Evolutionary conservation across 2,329 filamentous ascomycete species (phyloP), one percentile per base, ranked within the genome.

Genomic region (Aspergillus alliaceus): DNA sequence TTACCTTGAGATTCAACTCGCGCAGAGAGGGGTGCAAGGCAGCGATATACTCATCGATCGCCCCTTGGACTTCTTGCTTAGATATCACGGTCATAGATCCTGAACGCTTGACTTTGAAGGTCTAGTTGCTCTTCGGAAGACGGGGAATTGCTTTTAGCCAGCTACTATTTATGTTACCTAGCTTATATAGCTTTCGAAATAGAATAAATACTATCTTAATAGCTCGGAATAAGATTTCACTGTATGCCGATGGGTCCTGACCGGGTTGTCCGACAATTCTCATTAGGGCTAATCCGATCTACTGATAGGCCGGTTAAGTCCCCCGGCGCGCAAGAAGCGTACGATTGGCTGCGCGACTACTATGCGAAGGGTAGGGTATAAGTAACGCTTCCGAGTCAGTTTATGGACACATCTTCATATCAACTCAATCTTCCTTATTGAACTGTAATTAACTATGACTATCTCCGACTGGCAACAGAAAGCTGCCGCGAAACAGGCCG

Each of bases 401-500:
- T n/a, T 3, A 11, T 37, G 15, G 34, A 4, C 18, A 20, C 2
- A 37, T 4, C 8, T 37, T 6, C 12, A 18, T 2, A 0, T 37
- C 9, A n/a, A 37, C n/a, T 37, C 34, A 18, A 20, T 6, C 4
- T 20, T 37, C n/a, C 34, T 37, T 5, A 12, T 51, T 20, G 6
- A 5, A 27, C 0, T n/a, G 11, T 12, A 24, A 49, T 31, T 22
- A 9, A 37, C n/a, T 4, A 62, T 60, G 56, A 59, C 51, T 22
- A 32, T 22, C 11, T 11, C 44, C 25, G 46, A 52, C 2, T 63
- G 60, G 60, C 47, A 63, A 56, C 35, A 58, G 25, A 63, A 58
- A 48, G 59, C 51, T 7, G 52, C 51, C n/a, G 51, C 49, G 27
- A 71, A 71, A 40, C 64, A 63, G 42, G 63, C 65, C 3, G 65